phyloP scores from a whole-genome alignment of 768 basidiomycete genomes.

The Postia placenta region DNA sequence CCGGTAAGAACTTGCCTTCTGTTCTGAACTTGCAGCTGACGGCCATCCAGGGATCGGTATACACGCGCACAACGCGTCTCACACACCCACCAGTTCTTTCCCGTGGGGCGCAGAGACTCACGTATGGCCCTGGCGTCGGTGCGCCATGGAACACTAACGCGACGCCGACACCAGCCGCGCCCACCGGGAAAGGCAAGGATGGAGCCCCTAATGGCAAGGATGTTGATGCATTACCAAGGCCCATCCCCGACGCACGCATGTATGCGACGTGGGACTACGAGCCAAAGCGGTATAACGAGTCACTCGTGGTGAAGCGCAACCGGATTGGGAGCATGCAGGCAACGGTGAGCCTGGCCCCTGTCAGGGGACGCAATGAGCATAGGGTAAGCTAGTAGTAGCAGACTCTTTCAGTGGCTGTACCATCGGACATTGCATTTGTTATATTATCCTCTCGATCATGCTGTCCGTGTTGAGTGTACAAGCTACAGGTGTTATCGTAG shows the following conservation, averaged over 20 bases:
- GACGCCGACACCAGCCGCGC: constrained; percentile 10
- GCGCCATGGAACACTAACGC: constrained; percentile 41
- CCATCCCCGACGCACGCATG: constrained; percentile 41
- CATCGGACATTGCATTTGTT: not conserved
- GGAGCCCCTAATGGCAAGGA: constrained; percentile 21
- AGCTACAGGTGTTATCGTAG: too few species aligned
- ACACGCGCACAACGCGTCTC: constrained; percentile 53
- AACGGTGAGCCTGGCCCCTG: constrained; percentile 5
- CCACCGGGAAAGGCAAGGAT: constrained; percentile 19
- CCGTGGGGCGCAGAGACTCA: constrained; percentile 37
- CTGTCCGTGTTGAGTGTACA: not conserved
- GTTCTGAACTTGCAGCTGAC: too few species aligned
- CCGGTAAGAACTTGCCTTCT: constrained; percentile 50
- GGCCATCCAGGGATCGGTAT: constrained; percentile 42
- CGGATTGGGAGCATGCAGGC: constrained; percentile 21
- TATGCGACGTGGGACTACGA: constrained; percentile 49
- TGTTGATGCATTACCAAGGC: constrained; percentile 25
- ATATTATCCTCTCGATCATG: not conserved
- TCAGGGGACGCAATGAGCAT: constrained; percentile 14
- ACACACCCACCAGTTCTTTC: constrained; percentile 59
- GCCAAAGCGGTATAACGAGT: constrained; percentile 34
- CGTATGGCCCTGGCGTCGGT: constrained; percentile 33
- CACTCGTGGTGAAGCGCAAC: constrained; percentile 25
- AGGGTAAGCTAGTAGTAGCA: not conserved
- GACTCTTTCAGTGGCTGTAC: not conserved